Base-by-base conservation (phyloP, 352 stramenopile genomes). In the Pythium monospermum region DNA sequence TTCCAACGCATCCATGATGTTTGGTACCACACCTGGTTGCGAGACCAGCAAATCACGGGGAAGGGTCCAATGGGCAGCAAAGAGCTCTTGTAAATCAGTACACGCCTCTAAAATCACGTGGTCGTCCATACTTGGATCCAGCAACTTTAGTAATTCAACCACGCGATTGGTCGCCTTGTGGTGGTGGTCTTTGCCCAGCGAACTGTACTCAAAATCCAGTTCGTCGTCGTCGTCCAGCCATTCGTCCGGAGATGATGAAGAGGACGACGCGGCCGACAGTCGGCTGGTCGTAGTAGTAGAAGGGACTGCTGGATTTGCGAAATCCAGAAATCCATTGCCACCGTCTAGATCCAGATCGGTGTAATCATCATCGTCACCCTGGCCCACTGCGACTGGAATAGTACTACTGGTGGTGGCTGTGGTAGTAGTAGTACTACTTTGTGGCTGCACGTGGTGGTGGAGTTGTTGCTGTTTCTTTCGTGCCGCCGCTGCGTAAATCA, bases 1-100 rank as follows among this genome's bases (percentile, higher is more conserved):
- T 58, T 97, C 88, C 5, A 97, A 68, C 4, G 90, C 85, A 49
- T 97, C 88, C 87, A 97, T 95, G 49, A 97, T 91, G 43, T 92
- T 96, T 0, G 88, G 88, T 40, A 96, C 85, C 1, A 97, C 85
- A 21, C 88, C 87, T n/a, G 90, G 76, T 41, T 96, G 83, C 5
- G 87, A 96, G n/a, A n/a, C n/a, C 71, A 95, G 91, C 30, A 97
- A 60, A 46, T 95, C 84, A 10, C 81, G 62, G 5, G 79, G 72
- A 22, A 95, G 60, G 7, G 70, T 69, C 7, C 73, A 67, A 36
- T 95, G 88, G 23, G 87, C 59, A 30, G 83, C 71, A 40, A 96
- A 94, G 21, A 96, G 64, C 33, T 90, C 77, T 58, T 90, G 75
- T 58, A 92, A 42, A 22, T 51, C 36, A 4, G 18, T 71, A 36